Percentiles rank a stretch among this genome's conserved stretches.
These are phyloP conservation scores for Emmonsiellopsis sp. DNA, from an alignment of 2,329 filamentous ascomycete species.

Conservation along the genomic window DNA sequence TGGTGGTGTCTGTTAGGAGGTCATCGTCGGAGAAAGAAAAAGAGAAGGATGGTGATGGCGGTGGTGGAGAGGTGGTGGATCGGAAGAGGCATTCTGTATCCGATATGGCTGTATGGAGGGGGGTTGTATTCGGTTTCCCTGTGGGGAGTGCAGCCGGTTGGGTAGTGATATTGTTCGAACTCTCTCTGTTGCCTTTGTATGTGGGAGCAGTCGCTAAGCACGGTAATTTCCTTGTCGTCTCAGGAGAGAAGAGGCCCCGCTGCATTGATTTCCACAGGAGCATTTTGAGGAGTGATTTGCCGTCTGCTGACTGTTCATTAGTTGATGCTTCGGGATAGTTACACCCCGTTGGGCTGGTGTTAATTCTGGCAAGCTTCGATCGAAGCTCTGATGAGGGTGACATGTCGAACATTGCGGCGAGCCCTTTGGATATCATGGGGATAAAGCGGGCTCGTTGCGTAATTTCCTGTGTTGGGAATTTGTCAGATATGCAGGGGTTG, in stretches of 20 bases:
- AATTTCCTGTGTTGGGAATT: constrained; percentile 21
- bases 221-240: constrained; percentile 5
- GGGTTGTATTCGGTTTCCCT: background rate
- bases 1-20: background rate
- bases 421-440: constrained; percentile 25
- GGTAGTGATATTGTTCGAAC: background rate
- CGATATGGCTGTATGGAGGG: background rate
- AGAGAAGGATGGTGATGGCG: no score
- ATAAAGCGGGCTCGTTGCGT: constrained; percentile 27
- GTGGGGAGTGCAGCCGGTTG: background rate
- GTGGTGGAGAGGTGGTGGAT: no score
- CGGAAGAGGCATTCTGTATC: constrained; percentile 3
- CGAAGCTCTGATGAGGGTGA: constrained; percentile 11
- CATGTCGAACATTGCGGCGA: constrained; percentile 22
- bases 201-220: background rate
- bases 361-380: constrained; percentile 7
- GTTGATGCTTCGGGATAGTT: background rate
- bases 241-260: constrained; percentile 14
- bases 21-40: background rate
- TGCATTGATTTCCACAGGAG: constrained; percentile 27
- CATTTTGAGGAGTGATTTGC: constrained; percentile 17
- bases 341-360: constrained; percentile 2
- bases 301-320: constrained; percentile 1
- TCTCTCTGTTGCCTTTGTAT: background rate
- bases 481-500: background rate